These are phyloP conservation scores for Neurospora sp. DNA, from an alignment of 495 filamentous ascomycete genomes.

Conservation along the genomic window DNA sequence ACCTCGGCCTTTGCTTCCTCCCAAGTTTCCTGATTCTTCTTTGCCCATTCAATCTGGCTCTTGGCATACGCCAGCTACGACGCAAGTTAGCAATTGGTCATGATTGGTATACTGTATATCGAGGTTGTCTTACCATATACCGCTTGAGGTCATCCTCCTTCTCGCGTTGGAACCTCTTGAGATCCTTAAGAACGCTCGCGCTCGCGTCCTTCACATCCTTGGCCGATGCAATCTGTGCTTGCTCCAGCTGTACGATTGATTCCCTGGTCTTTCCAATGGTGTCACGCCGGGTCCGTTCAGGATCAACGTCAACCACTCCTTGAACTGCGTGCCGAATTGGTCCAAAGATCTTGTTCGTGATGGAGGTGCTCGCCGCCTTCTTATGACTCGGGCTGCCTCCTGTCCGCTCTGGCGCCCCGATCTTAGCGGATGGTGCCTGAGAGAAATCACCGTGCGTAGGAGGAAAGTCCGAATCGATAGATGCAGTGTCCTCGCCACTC, in stretches of 20 bases:
- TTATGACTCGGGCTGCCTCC: slow-evolving; percentile 43
- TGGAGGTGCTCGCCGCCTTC: slow-evolving; percentile 71
- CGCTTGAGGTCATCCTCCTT: slow-evolving; percentile 89
- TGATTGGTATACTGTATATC: neutral
- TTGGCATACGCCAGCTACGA: slow-evolving; percentile 79
- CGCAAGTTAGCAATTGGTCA: slow-evolving; percentile 11
- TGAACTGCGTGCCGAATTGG: slow-evolving; percentile 89
- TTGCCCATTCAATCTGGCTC: slow-evolving; percentile 97
- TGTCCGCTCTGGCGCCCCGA: slow-evolving; percentile 40
- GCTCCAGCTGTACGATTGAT: slow-evolving; percentile 62
- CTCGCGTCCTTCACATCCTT: slow-evolving; percentile 90
- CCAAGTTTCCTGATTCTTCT: slow-evolving; percentile 92
- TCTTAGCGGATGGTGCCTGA: slow-evolving; percentile 50
- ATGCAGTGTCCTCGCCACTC: slow-evolving; percentile 59
- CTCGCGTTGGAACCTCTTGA: slow-evolving; percentile 84
- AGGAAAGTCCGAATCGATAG: slow-evolving; percentile 90
- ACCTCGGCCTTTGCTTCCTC: slow-evolving; percentile 91
- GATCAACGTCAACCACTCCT: slow-evolving; percentile 91
- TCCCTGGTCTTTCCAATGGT: slow-evolving; percentile 93
- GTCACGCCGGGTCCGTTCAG: slow-evolving; percentile 82
- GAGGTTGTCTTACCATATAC: slow-evolving; percentile 70
- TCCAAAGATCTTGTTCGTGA: slow-evolving; percentile 89
- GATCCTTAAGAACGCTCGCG: slow-evolving; percentile 71
- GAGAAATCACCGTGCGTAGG: slow-evolving; percentile 69
- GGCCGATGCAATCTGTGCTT: slow-evolving; percentile 74